Evolutionary conservation across 371 early-diverging fungal species (phyloP), one percentile per base, ranked within the genome.

Genomic region (Dichotomocladium elegans): DNA sequence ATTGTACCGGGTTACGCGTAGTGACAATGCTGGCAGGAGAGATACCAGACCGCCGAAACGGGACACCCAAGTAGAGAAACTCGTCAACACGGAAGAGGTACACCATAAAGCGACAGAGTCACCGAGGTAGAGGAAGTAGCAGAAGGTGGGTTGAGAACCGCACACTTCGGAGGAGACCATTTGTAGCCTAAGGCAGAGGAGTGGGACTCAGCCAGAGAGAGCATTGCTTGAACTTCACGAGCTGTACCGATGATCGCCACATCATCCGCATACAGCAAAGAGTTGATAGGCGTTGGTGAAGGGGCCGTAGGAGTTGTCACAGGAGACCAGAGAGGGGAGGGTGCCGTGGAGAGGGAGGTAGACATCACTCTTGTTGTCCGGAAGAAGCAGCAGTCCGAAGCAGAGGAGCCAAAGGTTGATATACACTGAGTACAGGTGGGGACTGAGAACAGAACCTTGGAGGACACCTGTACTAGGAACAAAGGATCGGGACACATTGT

Each of bases 241-340:
- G 47, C 12, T 1, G 35, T 31, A 46, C 57, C 66, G 30, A 70
- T 45, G n/a, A 65, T 34, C 17, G 55, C 65, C 4, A 69, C 63
- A 53, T 63, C 68, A 43, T 68, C 68, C 5, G 64, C 64, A 46
- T 53, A 64, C 6, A 60, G 47, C 3, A 60, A 35, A 41, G 55
- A n/a, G 22, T 65, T 65, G 22, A 59, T 22, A 11, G 52, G 47
- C n/a, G 54, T 27, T 1, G 33, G 4, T 4, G 43, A 40, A 8
- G 34, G 11, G 22, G 44, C n/a, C n/a, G n/a, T 0, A 60, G 49
- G 4, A 49, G 31, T 0, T 24, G 1, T 49, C 58, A 61, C 1
- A 61, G 51, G 6, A 57, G n/a, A 10, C 42, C 30, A 10, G 55
- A 12, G 40, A 66, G 61, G 15, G 59, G 60, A 0, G 62, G 52